A percentile compares a stretch with the other conserved stretches of the same genome.
phyloP scores from a whole-genome alignment of 768 basidiomycete species.

The Tephrocybe sp. region DNA sequence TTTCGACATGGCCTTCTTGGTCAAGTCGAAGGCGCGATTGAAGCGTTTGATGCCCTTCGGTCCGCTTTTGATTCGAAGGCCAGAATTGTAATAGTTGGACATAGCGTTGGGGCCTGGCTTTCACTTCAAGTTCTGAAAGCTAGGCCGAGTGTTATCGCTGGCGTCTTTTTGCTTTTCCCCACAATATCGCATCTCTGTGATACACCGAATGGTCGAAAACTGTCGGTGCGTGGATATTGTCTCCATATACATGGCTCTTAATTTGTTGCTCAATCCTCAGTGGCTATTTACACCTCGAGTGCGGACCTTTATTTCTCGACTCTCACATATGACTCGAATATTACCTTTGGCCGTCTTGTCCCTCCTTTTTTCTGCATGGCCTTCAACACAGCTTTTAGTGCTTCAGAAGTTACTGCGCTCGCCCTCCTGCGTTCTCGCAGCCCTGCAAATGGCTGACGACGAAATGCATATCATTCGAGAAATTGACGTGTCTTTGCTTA shows the following conservation, averaged over 20 bases:
- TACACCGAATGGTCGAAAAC: constrained; percentile 59
- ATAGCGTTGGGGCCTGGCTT: constrained; percentile 77
- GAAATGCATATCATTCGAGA: constrained; percentile 64
- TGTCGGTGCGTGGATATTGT: constrained; percentile 46
- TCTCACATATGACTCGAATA: constrained; percentile 44
- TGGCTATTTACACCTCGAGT: constrained; percentile 49
- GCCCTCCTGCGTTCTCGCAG: constrained; percentile 47
- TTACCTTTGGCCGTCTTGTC: constrained; percentile 37
- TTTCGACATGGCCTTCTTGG: constrained; percentile 35
- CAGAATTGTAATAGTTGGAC: constrained; percentile 52
- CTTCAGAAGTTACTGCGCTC: constrained; percentile 50
- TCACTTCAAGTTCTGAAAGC: constrained; percentile 54
- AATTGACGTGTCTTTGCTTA: constrained; percentile 47
- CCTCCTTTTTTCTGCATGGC: constrained; percentile 49
- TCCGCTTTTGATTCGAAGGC: constrained; percentile 28
- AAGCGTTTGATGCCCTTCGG: constrained; percentile 46
- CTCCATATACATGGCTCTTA: not conserved
- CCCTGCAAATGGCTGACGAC: constrained; percentile 60
- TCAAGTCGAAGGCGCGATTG: constrained; percentile 55
- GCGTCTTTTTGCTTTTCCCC: constrained; percentile 66
- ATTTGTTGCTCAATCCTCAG: constrained; percentile 24
- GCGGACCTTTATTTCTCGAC: constrained; percentile 34
- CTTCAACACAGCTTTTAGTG: constrained; percentile 41
- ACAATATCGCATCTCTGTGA: constrained; percentile 59
- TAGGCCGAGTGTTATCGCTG: constrained; percentile 33